phyloP scores from a whole-genome alignment of 2,329 filamentous ascomycete species.

The Magnaporthales sp. region DNA sequence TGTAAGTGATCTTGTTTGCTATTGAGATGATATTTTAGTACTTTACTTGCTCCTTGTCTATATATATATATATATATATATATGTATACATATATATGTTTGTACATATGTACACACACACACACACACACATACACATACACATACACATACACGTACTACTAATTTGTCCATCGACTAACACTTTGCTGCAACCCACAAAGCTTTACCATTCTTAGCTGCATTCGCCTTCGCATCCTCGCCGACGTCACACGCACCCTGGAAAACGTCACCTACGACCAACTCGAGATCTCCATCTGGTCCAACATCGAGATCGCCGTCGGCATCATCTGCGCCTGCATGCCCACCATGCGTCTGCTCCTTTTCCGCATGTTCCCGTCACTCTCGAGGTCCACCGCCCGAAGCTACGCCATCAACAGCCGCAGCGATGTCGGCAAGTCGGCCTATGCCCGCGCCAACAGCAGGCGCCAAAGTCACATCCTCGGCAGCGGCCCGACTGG shows the following conservation, averaged over 20 bases:
- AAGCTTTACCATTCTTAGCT: slow-evolving; percentile 23
- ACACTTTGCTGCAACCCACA: neutral
- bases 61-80: neutral
- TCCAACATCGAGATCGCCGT: slow-evolving; percentile 20
- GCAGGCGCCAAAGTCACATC: neutral
- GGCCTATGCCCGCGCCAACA: neutral
- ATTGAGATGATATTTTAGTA: too few relatives aligned
- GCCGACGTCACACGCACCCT: neutral
- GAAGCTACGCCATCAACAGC: neutral
- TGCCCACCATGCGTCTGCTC: slow-evolving; percentile 18
- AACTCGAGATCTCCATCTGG: slow-evolving; percentile 13
- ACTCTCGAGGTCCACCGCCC: slow-evolving; percentile 7
- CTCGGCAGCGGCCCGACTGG: neutral
- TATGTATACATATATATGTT: too few relatives aligned
- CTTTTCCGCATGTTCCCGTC: slow-evolving; percentile 13
- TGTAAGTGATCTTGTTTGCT: slow-evolving; percentile 12
- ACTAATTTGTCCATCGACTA: too few relatives aligned
- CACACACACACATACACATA: too few relatives aligned
- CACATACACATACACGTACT: too few relatives aligned
- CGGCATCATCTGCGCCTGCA: slow-evolving; percentile 20
- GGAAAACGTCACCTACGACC: neutral
- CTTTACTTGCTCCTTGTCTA: too few relatives aligned
- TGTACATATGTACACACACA: too few relatives aligned
- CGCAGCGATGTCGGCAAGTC: neutral
- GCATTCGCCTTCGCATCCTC: slow-evolving; percentile 12